Evolutionary conservation across 768 basidiomycete species (phyloP), one percentile per base, ranked within the genome.

Genomic region (Harrya chromipes): DNA sequence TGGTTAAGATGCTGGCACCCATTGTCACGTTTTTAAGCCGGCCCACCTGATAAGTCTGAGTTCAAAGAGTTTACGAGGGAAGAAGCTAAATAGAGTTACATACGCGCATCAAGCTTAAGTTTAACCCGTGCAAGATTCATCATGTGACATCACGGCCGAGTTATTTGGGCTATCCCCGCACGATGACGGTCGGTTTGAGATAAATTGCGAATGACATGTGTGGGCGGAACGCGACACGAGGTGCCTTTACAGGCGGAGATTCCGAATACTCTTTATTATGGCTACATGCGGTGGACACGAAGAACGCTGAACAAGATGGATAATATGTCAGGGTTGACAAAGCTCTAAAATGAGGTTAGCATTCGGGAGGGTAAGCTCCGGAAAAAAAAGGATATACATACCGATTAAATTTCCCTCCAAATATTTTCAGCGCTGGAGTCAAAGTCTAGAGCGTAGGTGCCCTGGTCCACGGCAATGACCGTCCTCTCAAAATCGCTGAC

Each of bases 401-500:
- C 52, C 34, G 9, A 52, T 57, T 50, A 68, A 20, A 67, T 40
- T 50, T 71, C 65, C 40, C 68, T 70, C 71, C 70, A 72, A 4
- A 42, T 51, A 31, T 45, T 44, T 41, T 70, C 68, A 2, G 57
- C 37, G 29, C 33, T 54, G 12, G 53, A 53, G 11, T 65, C 65
- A n/a, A 35, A 43, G 31, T 73, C 65, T 31, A 68, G 33, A 17
- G 33, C 21, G 42, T 68, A 69, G 6, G 59, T 37, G 21, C 70
- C 70, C 11, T 65, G 67, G 20, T 65, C 71, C 37, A 77, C 71
- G n/a, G 57, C 19, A 27, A 67, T 11, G 26, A 79, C 74, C 17
- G 72, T 82, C 57, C 81, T 72, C 51, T 84, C 82, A 59, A 83
- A 81, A 33, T 84, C 75, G 48, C 77, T 72, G 42, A 85, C 82